Conservation (phyloP, 2,329 filamentous ascomycete genomes). For the Phaeosphaeria sp. region DNA sequence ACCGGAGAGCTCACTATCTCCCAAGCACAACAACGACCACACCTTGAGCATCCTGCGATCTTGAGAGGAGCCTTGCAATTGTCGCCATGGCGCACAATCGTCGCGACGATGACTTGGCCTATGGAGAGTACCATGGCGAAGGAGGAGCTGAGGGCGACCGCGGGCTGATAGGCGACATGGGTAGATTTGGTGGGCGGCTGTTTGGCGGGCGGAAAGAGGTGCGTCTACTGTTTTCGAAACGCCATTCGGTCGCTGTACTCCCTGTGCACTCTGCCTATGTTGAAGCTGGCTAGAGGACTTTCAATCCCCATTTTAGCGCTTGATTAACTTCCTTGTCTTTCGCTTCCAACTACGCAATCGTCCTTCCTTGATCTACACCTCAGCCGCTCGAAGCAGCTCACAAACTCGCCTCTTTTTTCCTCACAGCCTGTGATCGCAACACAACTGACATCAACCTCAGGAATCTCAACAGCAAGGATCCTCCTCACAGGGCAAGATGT, state of each 20-base stretch:
- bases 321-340: slow-evolving; percentile 9
- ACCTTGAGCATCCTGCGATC: neutral
- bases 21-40: neutral
- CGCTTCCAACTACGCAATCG: neutral
- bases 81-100: slow-evolving; percentile 39
- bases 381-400: slow-evolving; percentile 1
- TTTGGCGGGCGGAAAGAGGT: slow-evolving; percentile 44
- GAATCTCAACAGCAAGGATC: slow-evolving; percentile 26
- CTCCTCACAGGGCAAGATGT: slow-evolving; percentile 42
- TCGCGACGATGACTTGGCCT: slow-evolving; percentile 61
- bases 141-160: slow-evolving; percentile 54
- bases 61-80: slow-evolving; percentile 19
- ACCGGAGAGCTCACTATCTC: neutral
- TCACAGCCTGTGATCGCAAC: too few species aligned
- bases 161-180: slow-evolving; percentile 61
- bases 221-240: slow-evolving; percentile 21
- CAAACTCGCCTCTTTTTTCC: too few species aligned
- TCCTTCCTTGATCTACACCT: neutral
- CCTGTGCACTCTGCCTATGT: slow-evolving; percentile 15
- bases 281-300: slow-evolving; percentile 16
- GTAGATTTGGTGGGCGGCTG: slow-evolving; percentile 55
- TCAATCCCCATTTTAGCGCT: slow-evolving; percentile 19
- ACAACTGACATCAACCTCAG: neutral
- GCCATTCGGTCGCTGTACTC: slow-evolving; percentile 26
- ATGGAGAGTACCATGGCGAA: slow-evolving; percentile 58